These are phyloP conservation scores for Candida morakotiae DNA, from an alignment of 805 yeast genomes.

Conservation along the genomic window DNA sequence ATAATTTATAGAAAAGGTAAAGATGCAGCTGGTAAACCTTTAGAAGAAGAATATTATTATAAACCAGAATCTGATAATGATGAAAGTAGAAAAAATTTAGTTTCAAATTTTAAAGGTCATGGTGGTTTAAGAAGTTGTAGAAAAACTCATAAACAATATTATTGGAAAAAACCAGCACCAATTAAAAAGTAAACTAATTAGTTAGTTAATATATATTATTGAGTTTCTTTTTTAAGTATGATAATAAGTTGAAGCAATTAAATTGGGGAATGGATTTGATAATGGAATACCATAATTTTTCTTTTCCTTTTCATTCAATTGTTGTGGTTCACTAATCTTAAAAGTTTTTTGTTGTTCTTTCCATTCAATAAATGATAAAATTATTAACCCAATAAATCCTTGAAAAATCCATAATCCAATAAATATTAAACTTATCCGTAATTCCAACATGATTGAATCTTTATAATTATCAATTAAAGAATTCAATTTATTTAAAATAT, in stretches of 20 bases:
- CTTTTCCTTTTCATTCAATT: slow-evolving; percentile 21
- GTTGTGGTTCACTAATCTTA: slow-evolving; percentile 23
- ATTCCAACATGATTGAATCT: slow-evolving; percentile 39
- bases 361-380: not conserved
- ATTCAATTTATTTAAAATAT: slow-evolving; percentile 14
- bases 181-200: slow-evolving; percentile 35
- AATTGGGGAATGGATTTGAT: slow-evolving; percentile 3
- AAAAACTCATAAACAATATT: slow-evolving; percentile 87
- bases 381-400: slow-evolving; percentile 30
- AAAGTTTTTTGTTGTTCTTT: not conserved
- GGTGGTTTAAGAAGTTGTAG: slow-evolving; percentile 84
- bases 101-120: slow-evolving; percentile 73
- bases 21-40: slow-evolving; percentile 93
- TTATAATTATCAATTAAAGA: slow-evolving; percentile 28
- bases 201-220: too few relatives aligned
- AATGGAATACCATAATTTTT: slow-evolving; percentile 24
- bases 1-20: slow-evolving; percentile 84
- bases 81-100: slow-evolving; percentile 61
- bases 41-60: slow-evolving; percentile 93
- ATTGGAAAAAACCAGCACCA: slow-evolving; percentile 62
- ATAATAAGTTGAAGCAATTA: slow-evolving; percentile 6
- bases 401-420: slow-evolving; percentile 48
- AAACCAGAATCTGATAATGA: slow-evolving; percentile 80
- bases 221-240: not conserved
- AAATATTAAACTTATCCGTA: slow-evolving; percentile 42